Base-by-base conservation (phyloP, 2,329 filamentous ascomycete species). In the Clonostachys rosea region DNA sequence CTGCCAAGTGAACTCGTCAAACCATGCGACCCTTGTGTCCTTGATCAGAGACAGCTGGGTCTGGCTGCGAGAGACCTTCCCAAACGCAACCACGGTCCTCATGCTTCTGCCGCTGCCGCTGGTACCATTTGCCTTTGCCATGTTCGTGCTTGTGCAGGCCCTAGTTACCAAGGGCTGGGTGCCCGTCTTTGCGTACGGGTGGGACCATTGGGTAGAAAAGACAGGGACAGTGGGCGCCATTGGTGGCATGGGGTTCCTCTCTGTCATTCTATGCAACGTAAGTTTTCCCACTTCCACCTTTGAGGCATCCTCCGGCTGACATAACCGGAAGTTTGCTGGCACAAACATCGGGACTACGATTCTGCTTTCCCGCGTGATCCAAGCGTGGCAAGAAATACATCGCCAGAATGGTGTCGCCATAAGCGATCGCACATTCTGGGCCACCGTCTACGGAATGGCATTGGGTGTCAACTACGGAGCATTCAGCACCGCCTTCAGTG, bases 261-360 rank as follows among this genome's bases (percentile, higher is more conserved):
- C 83, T 0, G 83, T 87, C 1, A 73, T 89, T 11, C 62, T 90
- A 1, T 87, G 84, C 66, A 89, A 89, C 51, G 85, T 88, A 60
- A 73, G 24, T 30, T 8, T 30, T 30, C 24, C 24, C 24, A 30
- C 8, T 30, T 6, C 9, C 8, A 30, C 6, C 24, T 10, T 16
- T 4, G 40, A 10, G 12, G 1, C 18, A 8, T 42, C n/a, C 18
- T 20, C 3, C 16, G 3, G 36, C 40, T 43, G 5, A 43, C 6
- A 43, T 3, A 14, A 43, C 7, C 4, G 14, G 34, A 20, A 89
- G 84, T 89, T 89, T 54, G 83, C 86, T 0, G 86, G 86, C 16
- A 89, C 86, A 2, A 89, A 89, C 53, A 89, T 89, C 45, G 86
- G 86, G 34, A 87, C 86, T 0, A 85, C 86, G 0, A 89, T 90